Base-by-base conservation (phyloP, 2,329 filamentous ascomycete species). In the Sarocladium kiliense region DNA sequence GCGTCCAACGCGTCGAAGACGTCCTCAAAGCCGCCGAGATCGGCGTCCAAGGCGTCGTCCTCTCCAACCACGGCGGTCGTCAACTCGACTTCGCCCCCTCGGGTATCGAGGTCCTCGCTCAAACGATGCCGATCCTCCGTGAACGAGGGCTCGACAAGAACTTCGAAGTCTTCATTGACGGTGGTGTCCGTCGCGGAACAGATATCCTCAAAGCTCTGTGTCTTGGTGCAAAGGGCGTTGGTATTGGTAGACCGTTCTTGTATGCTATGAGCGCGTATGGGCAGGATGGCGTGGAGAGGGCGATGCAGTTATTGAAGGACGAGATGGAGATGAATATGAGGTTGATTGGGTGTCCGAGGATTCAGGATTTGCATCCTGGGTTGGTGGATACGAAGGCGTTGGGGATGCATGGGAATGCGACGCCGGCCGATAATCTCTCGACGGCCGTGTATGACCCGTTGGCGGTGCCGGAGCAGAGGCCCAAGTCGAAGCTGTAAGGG, bases 321-420 rank as follows among this genome's bases (percentile, higher is more conserved):
- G 94, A 99, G 79, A 89, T 99, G 83, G 91, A 95, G 76, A 97
- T 97, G 93, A 94, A 93, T 67, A 97, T 99, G 94, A 84, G 94
- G 6, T 76, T 99, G 59, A 91, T 99, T 62, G 94, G 94, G 10
- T 89, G 85, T 57, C 82, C 79, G 19, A 85, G 74, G 58, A 71
- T 99, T 30, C 84, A 85, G 34, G 85, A 99, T 62, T 74, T 99
- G 59, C 89, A 88, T 59, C 87, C 92, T 0, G 85, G 84, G 25
- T 74, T 99, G 70, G 70, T 99, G 19, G 94, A 99, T 68, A 82
- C 84, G 0, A 77, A 88, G 58, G 89, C 87, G 2, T 68, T 97
- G 62, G 74, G 74, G 58, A 72, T 70, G 58, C 81, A 85, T 60
- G 71, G 74, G 36, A 75, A 74, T 36, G 67, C 73, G 23, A 74